These are phyloP conservation scores for Solanum pimpinellifolium DNA, from an alignment of 257 asterid genomes.

Conservation along the genomic window DNA sequence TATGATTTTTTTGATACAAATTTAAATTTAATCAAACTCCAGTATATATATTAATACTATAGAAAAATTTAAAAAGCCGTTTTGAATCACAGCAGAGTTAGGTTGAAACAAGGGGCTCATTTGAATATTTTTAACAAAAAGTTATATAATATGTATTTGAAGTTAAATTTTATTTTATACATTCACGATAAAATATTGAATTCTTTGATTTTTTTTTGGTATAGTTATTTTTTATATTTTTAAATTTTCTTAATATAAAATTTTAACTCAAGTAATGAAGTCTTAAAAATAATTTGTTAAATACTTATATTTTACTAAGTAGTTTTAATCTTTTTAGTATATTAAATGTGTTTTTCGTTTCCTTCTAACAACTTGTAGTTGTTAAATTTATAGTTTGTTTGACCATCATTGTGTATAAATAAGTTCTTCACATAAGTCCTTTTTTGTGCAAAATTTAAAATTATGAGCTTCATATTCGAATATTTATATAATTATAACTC, in stretches of 20 bases:
- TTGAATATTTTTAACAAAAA: background rate
- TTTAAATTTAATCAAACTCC: accelerated
- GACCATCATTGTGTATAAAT: background rate
- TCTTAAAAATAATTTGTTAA: no score
- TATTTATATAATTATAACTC: background rate
- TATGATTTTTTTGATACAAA: no score
- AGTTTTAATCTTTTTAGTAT: background rate
- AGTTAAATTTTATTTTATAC: background rate
- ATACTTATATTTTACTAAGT: background rate
- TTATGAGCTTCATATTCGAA: background rate
- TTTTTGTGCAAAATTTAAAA: no score
- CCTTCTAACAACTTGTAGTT: background rate
- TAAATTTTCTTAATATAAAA: no score
- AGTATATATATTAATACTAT: no score
- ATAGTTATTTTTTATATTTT: no score
- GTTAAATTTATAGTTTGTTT: background rate
- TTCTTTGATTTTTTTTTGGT: no score
- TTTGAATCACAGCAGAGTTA: no score
- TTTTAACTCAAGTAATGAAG: background rate
- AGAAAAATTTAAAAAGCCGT: no score
- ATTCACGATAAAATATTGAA: no score
- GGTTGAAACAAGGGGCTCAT: background rate
- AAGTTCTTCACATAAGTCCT: no score
- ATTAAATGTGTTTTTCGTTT: background rate
- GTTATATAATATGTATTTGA: no score